These are phyloP conservation scores for Pythium oligandrum DNA, from an alignment of 352 stramenopile genomes.

Conservation along the genomic window DNA sequence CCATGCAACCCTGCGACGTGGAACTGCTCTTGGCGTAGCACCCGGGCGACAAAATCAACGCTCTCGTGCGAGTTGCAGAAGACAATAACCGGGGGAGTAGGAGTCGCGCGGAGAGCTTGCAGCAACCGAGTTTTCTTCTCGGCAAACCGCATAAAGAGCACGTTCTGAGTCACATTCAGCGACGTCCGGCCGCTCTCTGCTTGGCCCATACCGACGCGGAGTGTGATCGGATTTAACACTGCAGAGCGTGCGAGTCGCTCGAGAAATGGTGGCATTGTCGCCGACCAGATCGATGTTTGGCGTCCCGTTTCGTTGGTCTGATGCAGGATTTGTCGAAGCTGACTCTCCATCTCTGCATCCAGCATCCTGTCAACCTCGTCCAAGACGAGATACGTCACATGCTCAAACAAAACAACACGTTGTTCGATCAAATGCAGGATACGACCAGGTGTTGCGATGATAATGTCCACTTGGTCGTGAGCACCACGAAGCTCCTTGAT, in stretches of 20 bases:
- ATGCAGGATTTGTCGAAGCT: constrained; percentile 93
- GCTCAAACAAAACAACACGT: constrained; percentile 7
- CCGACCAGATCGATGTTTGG: constrained; percentile 92
- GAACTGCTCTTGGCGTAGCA: constrained; percentile 94
- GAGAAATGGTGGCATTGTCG: constrained; percentile 90
- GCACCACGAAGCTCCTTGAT: constrained; percentile 29
- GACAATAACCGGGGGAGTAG: constrained; percentile 92
- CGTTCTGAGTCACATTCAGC: constrained; percentile 90
- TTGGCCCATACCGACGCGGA: constrained; percentile 80
- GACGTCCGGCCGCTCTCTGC: constrained; percentile 30
- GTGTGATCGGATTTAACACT: constrained; percentile 89
- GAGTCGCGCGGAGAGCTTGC: constrained; percentile 54
- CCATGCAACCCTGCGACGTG: constrained; percentile 94
- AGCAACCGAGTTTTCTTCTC: constrained; percentile 44
- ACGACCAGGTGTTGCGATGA: constrained; percentile 56
- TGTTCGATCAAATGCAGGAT: constrained; percentile 44
- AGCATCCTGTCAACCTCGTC: constrained; percentile 98
- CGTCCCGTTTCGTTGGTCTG: constrained; percentile 49
- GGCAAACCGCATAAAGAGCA: constrained; percentile 40
- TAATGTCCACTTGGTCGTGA: constrained; percentile 14
- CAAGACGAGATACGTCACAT: constrained; percentile 73
- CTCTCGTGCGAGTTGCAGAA: constrained; percentile 97
- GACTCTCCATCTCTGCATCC: constrained; percentile 86
- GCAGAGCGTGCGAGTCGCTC: constrained; percentile 90
- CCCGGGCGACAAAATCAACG: constrained; percentile 88